A percentile compares a stretch with the other conserved stretches of the same genome.
Conservation (phyloP, 305 asterid species). For the Fraxinus latifolia region DNA sequence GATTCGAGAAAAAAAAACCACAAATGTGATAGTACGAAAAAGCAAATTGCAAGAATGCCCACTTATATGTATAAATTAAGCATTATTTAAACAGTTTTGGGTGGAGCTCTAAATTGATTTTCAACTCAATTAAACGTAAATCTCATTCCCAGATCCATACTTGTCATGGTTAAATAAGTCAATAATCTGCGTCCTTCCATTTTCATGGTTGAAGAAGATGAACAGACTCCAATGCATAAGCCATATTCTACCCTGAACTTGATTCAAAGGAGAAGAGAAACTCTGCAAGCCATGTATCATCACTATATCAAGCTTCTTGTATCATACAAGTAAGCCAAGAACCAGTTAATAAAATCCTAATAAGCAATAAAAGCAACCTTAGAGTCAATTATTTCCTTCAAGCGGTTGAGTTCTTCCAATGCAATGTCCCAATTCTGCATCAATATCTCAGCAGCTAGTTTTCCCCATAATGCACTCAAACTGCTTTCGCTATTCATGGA, state of each 20-base stretch:
- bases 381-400: slow-evolving; percentile 91
- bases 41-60: not conserved
- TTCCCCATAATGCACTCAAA: slow-evolving; percentile 96
- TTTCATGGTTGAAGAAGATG: slow-evolving; percentile 97
- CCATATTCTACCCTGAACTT: slow-evolving; percentile 93
- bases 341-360: not conserved
- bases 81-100: not conserved
- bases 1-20: not conserved
- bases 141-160: slow-evolving; percentile 39
- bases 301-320: not conserved
- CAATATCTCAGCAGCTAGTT: slow-evolving; percentile 91
- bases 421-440: slow-evolving; percentile 98
- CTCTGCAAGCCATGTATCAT: slow-evolving; percentile 48
- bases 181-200: slow-evolving; percentile 84
- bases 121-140: not conserved
- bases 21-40: not conserved
- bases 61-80: not conserved
- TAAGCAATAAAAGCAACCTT: slow-evolving; percentile 45
- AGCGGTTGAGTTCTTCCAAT: slow-evolving; percentile 85
- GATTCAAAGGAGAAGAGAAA: slow-evolving; percentile 79
- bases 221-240: slow-evolving; percentile 98
- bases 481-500: slow-evolving; percentile 80
- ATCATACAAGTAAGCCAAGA: not conserved
- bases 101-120: not conserved
- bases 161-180: slow-evolving; percentile 97